Base-by-base conservation (phyloP, 1,284 basidiomycete species). In the Naganishia liquefaciens region DNA sequence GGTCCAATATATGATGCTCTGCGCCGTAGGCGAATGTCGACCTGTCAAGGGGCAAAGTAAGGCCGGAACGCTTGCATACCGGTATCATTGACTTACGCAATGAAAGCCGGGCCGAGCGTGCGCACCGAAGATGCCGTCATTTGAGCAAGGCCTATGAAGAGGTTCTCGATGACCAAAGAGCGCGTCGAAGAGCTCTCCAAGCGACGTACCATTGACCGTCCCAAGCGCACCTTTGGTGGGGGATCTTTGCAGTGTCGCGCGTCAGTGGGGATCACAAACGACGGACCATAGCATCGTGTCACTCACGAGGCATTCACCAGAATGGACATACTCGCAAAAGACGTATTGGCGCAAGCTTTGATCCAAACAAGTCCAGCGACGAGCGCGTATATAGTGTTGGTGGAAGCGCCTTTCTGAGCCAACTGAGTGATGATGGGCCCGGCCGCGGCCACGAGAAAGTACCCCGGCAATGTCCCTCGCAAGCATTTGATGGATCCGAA, bases 271-370 rank as follows among this genome's bases (percentile, higher is more conserved):
- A 47, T n/a, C 6, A 39, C 9, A 42, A 6, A 21, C 21, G 21
- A 37, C 9, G 19, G n/a, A n/a, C n/a, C 23, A 13, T 28, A n/a
- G 25, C n/a, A 54, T 10, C 37, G 11, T 7, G 17, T 23, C 9
- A 52, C 60, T 40, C 21, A 52, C 60, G 46, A 53, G 30, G 50
- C 50, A 28, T 63, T 63, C 2, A 63, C 62, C 42, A 63, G 43
- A 28, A 63, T 51, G 17, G 46, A 50, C 13, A 40, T 63, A 17
- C 62, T 50, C n/a, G 62, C 50, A 63, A 63, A 63, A 9, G 62
- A 51, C 1, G 49, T 63, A 23, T 63, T 63, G n/a, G 46, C 39
- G 30, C 27, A 21, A 6, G 62, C 62, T 21, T 54, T 63, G 23
- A 55, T 7, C 23, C 54, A 27, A 11, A 63, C 62, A 19, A 63